Conservation (phyloP, 345 rosid species). For the Raphanus sativus region DNA sequence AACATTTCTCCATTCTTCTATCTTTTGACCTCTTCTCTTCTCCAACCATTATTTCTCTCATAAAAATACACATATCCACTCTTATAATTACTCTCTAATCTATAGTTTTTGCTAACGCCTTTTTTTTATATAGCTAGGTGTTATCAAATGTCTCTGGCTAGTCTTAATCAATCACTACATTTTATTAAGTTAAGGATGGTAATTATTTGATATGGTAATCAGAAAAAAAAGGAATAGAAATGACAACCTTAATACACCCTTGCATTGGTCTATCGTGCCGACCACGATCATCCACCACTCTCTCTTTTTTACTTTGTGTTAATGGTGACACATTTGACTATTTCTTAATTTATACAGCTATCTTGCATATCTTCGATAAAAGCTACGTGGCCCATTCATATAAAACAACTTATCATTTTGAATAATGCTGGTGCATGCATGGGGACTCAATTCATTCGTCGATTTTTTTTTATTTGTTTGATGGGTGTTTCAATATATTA, state of each 20-base stretch:
- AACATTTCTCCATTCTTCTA: background rate
- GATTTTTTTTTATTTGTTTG: background rate
- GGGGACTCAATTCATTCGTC: slow-evolving; percentile 19
- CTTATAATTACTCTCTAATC: background rate
- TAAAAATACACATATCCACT: background rate
- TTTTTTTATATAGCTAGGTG: background rate
- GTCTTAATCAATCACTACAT: background rate
- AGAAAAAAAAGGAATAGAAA: no score
- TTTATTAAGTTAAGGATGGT: background rate
- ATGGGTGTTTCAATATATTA: background rate
- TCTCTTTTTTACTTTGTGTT: background rate
- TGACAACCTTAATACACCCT: slow-evolving; percentile 36
- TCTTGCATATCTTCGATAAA: background rate
- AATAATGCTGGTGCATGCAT: slow-evolving; percentile 27
- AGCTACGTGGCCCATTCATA: background rate
- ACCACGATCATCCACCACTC: slow-evolving; percentile 25
- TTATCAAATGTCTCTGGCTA: background rate
- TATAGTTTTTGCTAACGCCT: background rate
- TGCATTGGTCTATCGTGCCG: slow-evolving; percentile 22
- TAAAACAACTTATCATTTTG: background rate
- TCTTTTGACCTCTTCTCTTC: slow-evolving; percentile 8
- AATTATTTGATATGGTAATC: background rate
- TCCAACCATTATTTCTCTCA: background rate
- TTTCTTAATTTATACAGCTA: background rate
- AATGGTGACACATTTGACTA: background rate